A percentile compares a stretch with the other conserved stretches of the same genome.
phyloP scores from a whole-genome alignment of 352 stramenopile species.

The Phytopythium aichiense region DNA sequence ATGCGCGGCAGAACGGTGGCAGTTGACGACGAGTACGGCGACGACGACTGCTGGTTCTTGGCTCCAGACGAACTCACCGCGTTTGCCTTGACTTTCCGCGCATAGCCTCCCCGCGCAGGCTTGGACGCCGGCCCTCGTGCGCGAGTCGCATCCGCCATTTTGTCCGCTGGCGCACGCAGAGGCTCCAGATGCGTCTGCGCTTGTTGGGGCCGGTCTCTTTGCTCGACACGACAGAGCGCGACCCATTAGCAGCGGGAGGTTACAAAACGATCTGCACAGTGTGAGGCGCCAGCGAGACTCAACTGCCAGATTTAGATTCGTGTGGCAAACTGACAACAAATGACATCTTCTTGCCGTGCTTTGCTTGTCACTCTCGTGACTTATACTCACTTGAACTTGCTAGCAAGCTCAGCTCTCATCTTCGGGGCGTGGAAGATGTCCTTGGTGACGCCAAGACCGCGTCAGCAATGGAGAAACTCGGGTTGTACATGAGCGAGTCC shows the following conservation, averaged over 20 bases:
- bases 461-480: slow-evolving; percentile 21
- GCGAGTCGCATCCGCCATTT: slow-evolving; percentile 31
- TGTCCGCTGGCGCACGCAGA: background rate
- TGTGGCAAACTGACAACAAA: background rate
- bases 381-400: background rate
- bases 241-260: slow-evolving; percentile 13
- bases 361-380: too few species aligned
- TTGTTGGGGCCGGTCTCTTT: background rate
- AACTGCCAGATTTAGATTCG: background rate
- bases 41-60: slow-evolving; percentile 22
- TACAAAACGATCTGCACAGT: slow-evolving; percentile 20
- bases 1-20: slow-evolving; percentile 35
- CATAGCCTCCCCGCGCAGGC: slow-evolving; percentile 16
- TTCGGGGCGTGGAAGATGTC: background rate
- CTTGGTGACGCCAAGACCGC: slow-evolving; percentile 10
- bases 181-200: background rate
- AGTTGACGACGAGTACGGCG: background rate
- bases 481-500: slow-evolving; percentile 25
- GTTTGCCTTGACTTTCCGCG: slow-evolving; percentile 16
- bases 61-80: background rate
- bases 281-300: background rate
- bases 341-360: background rate
- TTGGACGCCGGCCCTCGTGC: slow-evolving; percentile 14
- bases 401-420: background rate
- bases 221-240: background rate